Evolutionary conservation across 2,329 filamentous ascomycete species (phyloP), one percentile per base, ranked within the genome.

Genomic region (Curvularia sp.): DNA sequence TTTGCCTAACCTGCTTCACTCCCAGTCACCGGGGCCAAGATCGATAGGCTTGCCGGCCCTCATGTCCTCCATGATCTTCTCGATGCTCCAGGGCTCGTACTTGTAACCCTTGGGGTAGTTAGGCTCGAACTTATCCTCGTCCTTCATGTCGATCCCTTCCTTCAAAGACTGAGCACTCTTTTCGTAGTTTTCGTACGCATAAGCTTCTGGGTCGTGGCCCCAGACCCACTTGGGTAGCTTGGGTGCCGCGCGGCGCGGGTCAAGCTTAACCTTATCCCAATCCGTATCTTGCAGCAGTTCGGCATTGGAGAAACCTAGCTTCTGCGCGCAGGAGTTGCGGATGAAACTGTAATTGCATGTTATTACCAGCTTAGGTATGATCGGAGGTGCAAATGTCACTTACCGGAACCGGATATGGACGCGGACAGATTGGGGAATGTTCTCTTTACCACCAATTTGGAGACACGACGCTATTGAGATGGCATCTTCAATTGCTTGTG

Each of bases 261-360:
- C 77, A 1, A 80, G 69, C 66, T 80, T 78, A 57, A 82, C 79
- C 60, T 81, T 81, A 56, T 78, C 75, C 80, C 80, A 82, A 64
- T 82, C 78, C 10, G 80, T 82, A 55, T 80, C 77, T 66, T 82
- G 80, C 1, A 82, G 74, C 8, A 81, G 75, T 66, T 81, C 79
- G 26, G 80, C 71, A 66, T 82, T 81, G 61, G 77, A 76, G 72
- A 81, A 81, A 42, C 79, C 78, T 35, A 82, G 76, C 56, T 83
- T 82, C 56, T 83, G 82, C 1, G 80, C 79, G 71, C 81, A 83
- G 5, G 78, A 75, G 49, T 80, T 81, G 50, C 81, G 79, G 58
- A 79, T 77, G 70, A 81, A 83, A 30, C 80, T 78, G 24, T 31
- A 3, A 10, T 50, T 1, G 12, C 3, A 7, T 28, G 24, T 58